Base-by-base conservation (phyloP, 2,329 filamentous ascomycete genomes). In the Sordariomycetes sp. region DNA sequence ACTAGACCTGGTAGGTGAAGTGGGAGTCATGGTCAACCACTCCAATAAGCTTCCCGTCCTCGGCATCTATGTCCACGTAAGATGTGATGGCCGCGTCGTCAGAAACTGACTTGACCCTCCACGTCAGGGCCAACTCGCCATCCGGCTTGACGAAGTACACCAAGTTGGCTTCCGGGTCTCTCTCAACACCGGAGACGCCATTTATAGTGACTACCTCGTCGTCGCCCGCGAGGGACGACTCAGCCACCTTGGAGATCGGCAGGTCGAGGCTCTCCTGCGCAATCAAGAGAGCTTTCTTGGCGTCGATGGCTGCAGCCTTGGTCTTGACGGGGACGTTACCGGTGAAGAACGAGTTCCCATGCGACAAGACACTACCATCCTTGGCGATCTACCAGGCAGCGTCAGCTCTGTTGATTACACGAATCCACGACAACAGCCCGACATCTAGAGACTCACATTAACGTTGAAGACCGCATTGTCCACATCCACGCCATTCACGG, bases 381-480 rank as follows among this genome's bases (percentile, higher is more conserved):
- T 53, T 46, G 25, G 51, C 66, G 42, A 71, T 53, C 66, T 70
- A 31, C 12, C 14, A 29, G 12, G 11, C 9, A 24, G 6, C n/a
- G n/a, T n/a, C 23, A 9, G 23, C 23, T 25, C 8, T 23, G 17
- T 20, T 32, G 12, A 10, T 8, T 30, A 5, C 8, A n/a, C 20
- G 7, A 9, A 17, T 30, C 8, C 8, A 8, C 8, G 8, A 24
- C 21, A n/a, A 17, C 20, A 6, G n/a, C 11, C 3, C n/a, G 6
- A 17, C 7, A 17, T 9, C 20, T 3, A 7, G 11, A 19, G 16
- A 55, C 64, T 54, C 46, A 71, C 66, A 40, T 72, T 72, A 35
- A 73, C 64, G 34, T 71, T 71, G 44, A 71, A 68, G 43, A 68
- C 64, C 4, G 67, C 65, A 46, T 72, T 72, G 44, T 72, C 68